These are phyloP conservation scores for Sporothrix euskadiensis DNA, from an alignment of 2,329 filamentous ascomycete species.

Conservation along the genomic window DNA sequence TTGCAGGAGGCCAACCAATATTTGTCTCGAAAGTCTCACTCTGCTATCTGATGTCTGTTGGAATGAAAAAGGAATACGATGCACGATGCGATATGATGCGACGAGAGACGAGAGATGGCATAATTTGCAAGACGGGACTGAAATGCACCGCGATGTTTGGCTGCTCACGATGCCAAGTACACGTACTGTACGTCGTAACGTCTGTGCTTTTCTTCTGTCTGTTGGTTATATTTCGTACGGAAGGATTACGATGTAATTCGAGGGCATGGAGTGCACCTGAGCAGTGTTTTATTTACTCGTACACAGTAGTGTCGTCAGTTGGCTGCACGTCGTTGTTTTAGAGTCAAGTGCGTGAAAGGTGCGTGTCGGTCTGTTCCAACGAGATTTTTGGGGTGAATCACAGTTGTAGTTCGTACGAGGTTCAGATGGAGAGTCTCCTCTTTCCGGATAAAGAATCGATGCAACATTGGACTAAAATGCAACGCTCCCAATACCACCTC, in stretches of 20 bases:
- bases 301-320: background rate
- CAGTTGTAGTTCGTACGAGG: too few species aligned
- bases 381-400: background rate
- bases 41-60: background rate
- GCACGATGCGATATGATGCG: background rate
- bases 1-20: background rate
- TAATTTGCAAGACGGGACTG: background rate
- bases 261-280: too few species aligned
- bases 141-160: background rate
- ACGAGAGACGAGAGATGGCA: background rate
- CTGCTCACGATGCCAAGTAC: background rate
- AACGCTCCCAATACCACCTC: background rate
- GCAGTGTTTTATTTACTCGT: background rate
- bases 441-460: background rate
- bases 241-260: background rate
- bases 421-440: too few species aligned
- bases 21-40: background rate
- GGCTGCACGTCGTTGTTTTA: slow-evolving; percentile 9
- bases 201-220: background rate
- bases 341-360: background rate
- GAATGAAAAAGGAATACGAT: background rate
- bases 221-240: background rate
- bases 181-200: background rate
- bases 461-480: background rate
- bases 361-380: background rate